Conservation (phyloP, 164 flowering plant genomes). For the Saururus chinensis region DNA sequence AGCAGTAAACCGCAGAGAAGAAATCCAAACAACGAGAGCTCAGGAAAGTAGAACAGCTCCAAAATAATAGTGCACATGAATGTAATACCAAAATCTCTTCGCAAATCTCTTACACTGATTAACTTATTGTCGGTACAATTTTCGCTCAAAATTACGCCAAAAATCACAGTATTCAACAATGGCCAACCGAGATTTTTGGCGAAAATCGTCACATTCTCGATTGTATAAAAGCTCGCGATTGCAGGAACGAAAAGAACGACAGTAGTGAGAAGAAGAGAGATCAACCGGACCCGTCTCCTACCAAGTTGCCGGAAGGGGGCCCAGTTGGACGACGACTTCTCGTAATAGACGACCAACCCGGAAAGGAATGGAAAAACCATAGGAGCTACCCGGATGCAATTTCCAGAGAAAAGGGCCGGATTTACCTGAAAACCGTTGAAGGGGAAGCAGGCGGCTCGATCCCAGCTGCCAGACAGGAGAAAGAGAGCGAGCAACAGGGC, state of each 20-base stretch:
- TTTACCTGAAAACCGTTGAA: background rate
- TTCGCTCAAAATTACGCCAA: constrained; percentile 82
- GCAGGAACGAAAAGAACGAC: constrained; percentile 64
- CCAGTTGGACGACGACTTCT: constrained; percentile 49
- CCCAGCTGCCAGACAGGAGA: constrained; percentile 69
- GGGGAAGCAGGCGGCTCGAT: constrained; percentile 72
- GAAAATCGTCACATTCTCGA: constrained; percentile 33
- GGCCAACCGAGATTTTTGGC: constrained; percentile 66
- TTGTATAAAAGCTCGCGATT: constrained; percentile 38
- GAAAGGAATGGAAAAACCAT: constrained; percentile 76
- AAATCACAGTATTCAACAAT: constrained; percentile 73
- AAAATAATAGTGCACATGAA: constrained; percentile 61
- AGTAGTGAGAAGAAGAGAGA: constrained; percentile 57
- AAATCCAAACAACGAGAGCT: constrained; percentile 76
- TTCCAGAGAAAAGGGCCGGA: constrained; percentile 16
- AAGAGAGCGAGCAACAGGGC: constrained; percentile 45
- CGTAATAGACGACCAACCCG: constrained; percentile 77
- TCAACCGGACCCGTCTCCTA: constrained; percentile 48
- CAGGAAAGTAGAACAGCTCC: constrained; percentile 80
- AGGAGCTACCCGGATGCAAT: constrained; percentile 61
- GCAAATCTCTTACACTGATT: constrained; percentile 35
- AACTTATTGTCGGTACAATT: constrained; percentile 54
- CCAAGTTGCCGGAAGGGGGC: constrained; percentile 49
- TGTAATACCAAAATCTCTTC: constrained; percentile 58
- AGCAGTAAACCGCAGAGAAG: constrained; percentile 55